Base-by-base conservation (phyloP, 768 basidiomycete genomes). In the Suillus brevipes region DNA sequence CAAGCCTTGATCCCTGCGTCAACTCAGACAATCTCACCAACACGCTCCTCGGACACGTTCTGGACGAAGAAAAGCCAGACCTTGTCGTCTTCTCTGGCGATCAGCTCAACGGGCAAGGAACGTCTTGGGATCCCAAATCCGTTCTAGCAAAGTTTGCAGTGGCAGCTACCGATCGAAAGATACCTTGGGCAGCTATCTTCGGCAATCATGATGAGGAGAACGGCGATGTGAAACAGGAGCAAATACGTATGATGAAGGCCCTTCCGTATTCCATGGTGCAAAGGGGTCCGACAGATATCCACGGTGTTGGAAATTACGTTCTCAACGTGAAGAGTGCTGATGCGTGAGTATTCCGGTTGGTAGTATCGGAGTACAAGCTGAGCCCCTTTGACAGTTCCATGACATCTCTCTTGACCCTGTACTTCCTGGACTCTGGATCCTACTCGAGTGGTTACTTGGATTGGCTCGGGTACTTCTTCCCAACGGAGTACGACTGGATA, bases 181-280 rank as follows among this genome's bases (percentile, higher is more conserved):
- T 97, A 43, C 92, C 96, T 0, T 99, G 96, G 96, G 87, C 94
- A 4, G 90, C 89, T 0, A 84, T 98, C 3, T 96, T 98, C 75
- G 97, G 97, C 1, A 98, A 99, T 72, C 97, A 99, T 75, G 97
- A 98, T 69, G 85, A 87, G 52, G 91, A 95, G 65, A 83, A 87
- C 59, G 90, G 89, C 16, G 69, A 82, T 69, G 65, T 78, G 36
- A 87, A 89, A 67, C 85, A 83, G 37, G 83, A 87, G 20, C 93
- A 96, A 71, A 72, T 94, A 65, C 79, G 80, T 66, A 77, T 89
- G 69, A 85, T 95, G 86, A 88, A 90, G 73, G 84, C 80, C 1
- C 80, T 98, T 64, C 97, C 97, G 0, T 97, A 95, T 72, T 95
- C 89, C 61, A 77, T 98, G 6, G 88, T 93, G 7, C 83, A 92